Conservation (phyloP, 140 eudicot species). For the Bidens hawaiensis region DNA sequence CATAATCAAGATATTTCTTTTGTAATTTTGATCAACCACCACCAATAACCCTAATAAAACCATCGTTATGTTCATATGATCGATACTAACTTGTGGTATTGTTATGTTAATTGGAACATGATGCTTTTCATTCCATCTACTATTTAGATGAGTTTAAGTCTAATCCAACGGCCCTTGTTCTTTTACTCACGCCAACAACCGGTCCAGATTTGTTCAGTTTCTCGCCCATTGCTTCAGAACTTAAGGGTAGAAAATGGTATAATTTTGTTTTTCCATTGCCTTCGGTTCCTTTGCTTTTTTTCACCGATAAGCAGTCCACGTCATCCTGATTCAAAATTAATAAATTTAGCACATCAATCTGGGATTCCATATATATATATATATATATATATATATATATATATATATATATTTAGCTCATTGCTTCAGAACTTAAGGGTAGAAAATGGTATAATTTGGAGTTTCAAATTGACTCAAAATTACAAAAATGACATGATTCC, state of each 20-base stretch:
- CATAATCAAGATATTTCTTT: slow-evolving; percentile 16
- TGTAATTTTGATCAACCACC: slow-evolving; percentile 1
- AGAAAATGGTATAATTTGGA: slow-evolving; percentile 13
- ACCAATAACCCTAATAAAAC: slow-evolving; percentile 15
- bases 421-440: slow-evolving; percentile 24
- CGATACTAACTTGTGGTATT: slow-evolving; percentile 18
- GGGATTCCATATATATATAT: too few species aligned
- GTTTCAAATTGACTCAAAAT: too few species aligned
- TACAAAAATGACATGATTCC: too few species aligned
- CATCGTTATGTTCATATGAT: slow-evolving; percentile 32
- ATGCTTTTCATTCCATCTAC: slow-evolving; percentile 15
- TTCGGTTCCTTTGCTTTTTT: neutral
- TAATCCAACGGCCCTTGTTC: slow-evolving; percentile 18
- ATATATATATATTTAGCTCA: too few species aligned
- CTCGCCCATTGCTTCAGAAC: slow-evolving; percentile 23
- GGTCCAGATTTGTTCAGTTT: neutral
- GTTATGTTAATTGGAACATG: slow-evolving; percentile 17
- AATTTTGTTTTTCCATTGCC: slow-evolving; percentile 5
- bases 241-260: slow-evolving; percentile 12
- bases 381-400: too few species aligned
- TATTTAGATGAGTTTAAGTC: slow-evolving; percentile 5
- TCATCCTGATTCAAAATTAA: slow-evolving; percentile 27
- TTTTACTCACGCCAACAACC: slow-evolving; percentile 14
- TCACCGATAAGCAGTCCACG: slow-evolving; percentile 17
- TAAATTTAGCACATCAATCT: neutral